phyloP scores from a whole-genome alignment of 352 stramenopile species.

The Globisporangium iwayamae region DNA sequence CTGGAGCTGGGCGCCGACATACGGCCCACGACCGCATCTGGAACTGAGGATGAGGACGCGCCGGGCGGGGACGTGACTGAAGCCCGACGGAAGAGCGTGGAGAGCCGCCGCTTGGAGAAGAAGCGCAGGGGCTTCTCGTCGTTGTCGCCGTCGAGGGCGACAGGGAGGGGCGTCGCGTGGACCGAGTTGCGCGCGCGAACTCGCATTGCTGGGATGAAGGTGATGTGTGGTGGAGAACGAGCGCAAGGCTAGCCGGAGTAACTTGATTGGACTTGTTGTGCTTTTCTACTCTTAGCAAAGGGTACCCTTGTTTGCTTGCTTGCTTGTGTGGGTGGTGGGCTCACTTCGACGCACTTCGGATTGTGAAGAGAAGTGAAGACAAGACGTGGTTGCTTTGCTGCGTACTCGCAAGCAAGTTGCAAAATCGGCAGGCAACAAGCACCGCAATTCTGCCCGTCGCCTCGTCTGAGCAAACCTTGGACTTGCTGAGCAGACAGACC shows the following conservation, averaged over 20 bases:
- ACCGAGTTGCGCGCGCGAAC: slow-evolving; percentile 10
- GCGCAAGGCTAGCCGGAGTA: not conserved
- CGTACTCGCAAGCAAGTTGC: not conserved
- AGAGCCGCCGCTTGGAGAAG: slow-evolving; percentile 39
- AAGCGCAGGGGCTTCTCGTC: slow-evolving; percentile 26
- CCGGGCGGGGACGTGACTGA: slow-evolving; percentile 28
- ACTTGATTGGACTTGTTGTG: not conserved
- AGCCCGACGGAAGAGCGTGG: slow-evolving; percentile 44
- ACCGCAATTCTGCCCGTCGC: not conserved
- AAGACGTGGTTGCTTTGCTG: not conserved
- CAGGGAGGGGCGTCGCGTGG: not conserved
- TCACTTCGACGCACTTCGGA: not conserved
- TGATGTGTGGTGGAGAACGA: not conserved
- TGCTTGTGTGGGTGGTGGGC: not conserved
- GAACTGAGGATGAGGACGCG: not conserved
- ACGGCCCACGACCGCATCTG: not conserved
- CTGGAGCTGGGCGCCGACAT: not conserved
- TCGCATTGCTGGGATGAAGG: slow-evolving; percentile 1
- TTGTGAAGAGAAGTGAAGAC: not conserved
- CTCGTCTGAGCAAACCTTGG: not conserved
- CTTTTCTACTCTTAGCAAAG: not conserved
- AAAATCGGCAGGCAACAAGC: not conserved
- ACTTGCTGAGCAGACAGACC: not conserved
- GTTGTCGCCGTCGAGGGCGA: not conserved
- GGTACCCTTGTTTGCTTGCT: not conserved